Evolutionary conservation across 1,284 basidiomycete species (phyloP), one percentile per base, ranked within the genome.

Genomic region (Pulveroboletus sp.): DNA sequence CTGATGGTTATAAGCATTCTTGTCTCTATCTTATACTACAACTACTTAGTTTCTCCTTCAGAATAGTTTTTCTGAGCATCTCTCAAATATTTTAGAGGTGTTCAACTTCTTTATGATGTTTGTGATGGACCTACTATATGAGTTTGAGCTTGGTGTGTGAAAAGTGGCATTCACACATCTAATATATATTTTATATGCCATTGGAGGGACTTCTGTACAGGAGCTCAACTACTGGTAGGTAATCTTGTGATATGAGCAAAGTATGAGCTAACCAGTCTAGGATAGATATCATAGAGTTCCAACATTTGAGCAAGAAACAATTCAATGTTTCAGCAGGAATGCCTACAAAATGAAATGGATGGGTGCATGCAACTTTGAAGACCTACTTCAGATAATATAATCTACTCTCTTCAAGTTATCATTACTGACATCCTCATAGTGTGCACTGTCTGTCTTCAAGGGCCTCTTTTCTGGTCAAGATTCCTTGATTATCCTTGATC

Each of bases 401-500:
- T n/a, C 36, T 31, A n/a, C n/a, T 38, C 9, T 7, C 18, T n/a
- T 33, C 36, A 38, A 7, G 29, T 31, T 31, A 31, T 12, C 29
- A 31, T 18, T 38, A n/a, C 12, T 38, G 36, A 4, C 9, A 22
- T 7, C 22, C 20, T 22, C 7, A 38, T 9, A 39, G 43, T 44
- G 43, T 9, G 28, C 28, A 12, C 24, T 44, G 1, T 28, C 28
- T 8, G 5, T 25, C 28, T 44, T 44, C 12, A n/a, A 44, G 24
- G 28, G 28, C 12, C 43, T 44, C 4, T 18, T 44, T 1, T 28
- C 43, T 20, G 43, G 11, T 4, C n/a, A 48, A 0, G 55, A 67
- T 28, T 64, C 74, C 18, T 7, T 22, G 0, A 44, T 64, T 3
- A 25, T 74, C 11, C 56, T 62, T 1, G 43, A 63, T 8, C 20